Conservation (phyloP, 495 filamentous ascomycete species). For the Podospora australis region DNA sequence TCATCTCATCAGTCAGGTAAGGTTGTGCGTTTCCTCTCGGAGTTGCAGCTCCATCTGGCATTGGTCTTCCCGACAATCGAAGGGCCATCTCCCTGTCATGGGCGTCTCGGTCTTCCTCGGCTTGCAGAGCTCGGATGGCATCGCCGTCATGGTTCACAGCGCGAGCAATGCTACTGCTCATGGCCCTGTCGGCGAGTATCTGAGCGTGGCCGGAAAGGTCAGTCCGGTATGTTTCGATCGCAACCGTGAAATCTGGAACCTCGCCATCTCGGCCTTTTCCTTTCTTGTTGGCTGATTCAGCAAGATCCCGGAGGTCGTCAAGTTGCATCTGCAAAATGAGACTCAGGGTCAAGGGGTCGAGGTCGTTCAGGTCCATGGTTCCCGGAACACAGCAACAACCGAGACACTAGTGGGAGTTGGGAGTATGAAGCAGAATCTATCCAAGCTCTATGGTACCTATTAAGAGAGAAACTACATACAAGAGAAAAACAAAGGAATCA, state of each 20-base stretch:
- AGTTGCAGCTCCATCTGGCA: neutral
- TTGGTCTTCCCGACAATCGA: neutral
- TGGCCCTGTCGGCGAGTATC: constrained; percentile 21
- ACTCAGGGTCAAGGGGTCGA: neutral
- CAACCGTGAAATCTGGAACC: constrained; percentile 20
- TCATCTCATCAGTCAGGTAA: neutral
- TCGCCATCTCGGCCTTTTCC: constrained; percentile 28
- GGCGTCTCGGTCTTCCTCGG: constrained; percentile 19
- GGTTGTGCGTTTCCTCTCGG: neutral
- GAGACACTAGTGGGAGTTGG: no score
- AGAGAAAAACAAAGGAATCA: no score
- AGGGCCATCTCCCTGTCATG: constrained; percentile 10
- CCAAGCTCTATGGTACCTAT: no score
- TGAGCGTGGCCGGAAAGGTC: constrained; percentile 21
- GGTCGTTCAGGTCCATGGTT: neutral
- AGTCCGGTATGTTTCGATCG: constrained; percentile 19
- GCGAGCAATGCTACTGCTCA: constrained; percentile 28
- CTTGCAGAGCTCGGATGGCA: constrained; percentile 9
- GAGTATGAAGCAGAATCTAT: no score
- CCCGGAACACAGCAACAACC: no score
- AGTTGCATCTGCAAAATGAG: constrained; percentile 25
- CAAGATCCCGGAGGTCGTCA: constrained; percentile 25
- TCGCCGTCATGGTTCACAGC: constrained; percentile 25
- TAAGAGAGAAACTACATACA: no score
- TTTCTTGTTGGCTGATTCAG: constrained; percentile 5